Percentiles rank a stretch among this genome's conserved stretches.
These are phyloP conservation scores for Obelidium mucronatum DNA, from an alignment of 192 early-diverging fungal species.

Conservation along the genomic window DNA sequence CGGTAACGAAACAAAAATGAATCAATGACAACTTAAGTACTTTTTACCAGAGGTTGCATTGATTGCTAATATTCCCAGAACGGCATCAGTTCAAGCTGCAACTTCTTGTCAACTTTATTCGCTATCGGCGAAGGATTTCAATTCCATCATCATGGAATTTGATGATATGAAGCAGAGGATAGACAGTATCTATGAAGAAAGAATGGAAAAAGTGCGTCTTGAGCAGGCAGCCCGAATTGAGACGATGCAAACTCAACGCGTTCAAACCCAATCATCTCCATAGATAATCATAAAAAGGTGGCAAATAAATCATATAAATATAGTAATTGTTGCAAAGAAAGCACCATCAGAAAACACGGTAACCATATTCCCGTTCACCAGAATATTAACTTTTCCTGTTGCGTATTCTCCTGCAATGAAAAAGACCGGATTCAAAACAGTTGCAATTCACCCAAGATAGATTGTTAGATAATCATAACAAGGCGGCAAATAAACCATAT, in stretches of 20 bases:
- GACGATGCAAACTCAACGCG: background rate
- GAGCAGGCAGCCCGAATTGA: conserved; percentile 15
- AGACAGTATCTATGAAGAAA: conserved; percentile 30
- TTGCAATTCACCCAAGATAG: conserved; percentile 35
- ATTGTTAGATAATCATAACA: too few relatives aligned
- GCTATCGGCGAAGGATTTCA: conserved; percentile 29
- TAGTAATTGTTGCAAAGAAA: too few relatives aligned
- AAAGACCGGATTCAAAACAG: conserved; percentile 29
- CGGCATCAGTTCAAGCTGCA: conserved; percentile 31
- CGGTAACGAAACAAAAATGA: too few relatives aligned
- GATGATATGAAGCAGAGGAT: conserved; percentile 34
- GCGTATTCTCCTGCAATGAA: conserved; percentile 38
- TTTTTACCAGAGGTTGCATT: conserved; percentile 31
- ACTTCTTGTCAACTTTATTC: conserved; percentile 17
- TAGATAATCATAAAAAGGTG: too few relatives aligned
- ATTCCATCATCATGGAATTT: conserved; percentile 29
- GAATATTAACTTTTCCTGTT: conserved; percentile 30
- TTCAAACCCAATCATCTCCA: too few relatives aligned
- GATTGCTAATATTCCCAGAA: conserved; percentile 36
- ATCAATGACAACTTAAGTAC: background rate
- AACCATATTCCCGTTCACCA: conserved; percentile 38
- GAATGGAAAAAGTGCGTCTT: conserved; percentile 24
- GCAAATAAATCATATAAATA: too few relatives aligned
- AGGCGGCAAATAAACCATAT: too few relatives aligned
- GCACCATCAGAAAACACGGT: conserved; percentile 29